Evolutionary conservation across 2,329 filamentous ascomycete genomes (phyloP).

Genomic region (Neoascochyta sp.): DNA sequence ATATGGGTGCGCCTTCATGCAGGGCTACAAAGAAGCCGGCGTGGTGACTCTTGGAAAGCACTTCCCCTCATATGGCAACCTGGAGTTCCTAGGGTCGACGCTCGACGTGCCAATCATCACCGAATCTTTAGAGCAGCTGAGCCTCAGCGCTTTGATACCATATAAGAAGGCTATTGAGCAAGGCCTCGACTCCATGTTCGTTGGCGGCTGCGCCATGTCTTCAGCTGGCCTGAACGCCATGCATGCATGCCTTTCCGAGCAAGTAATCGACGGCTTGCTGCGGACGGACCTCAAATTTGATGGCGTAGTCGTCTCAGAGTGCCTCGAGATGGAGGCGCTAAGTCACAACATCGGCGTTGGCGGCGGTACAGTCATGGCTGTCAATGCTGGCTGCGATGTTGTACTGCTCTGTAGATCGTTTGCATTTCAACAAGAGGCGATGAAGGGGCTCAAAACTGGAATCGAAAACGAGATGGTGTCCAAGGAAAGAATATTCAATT

Average conservation of each 20-base stretch:
- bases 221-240: slow-evolving; percentile 91
- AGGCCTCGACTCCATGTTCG: slow-evolving; percentile 90
- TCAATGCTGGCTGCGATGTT: slow-evolving; percentile 92
- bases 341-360: slow-evolving; percentile 96
- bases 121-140: slow-evolving; percentile 87
- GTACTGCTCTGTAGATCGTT: slow-evolving; percentile 85
- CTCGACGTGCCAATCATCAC: slow-evolving; percentile 93
- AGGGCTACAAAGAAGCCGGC: slow-evolving; percentile 87
- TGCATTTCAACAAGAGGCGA: slow-evolving; percentile 83
- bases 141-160: slow-evolving; percentile 83
- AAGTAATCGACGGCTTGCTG: slow-evolving; percentile 85
- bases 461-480: slow-evolving; percentile 88
- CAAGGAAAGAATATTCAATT: slow-evolving; percentile 73
- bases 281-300: slow-evolving; percentile 86
- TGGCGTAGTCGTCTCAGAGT: slow-evolving; percentile 92
- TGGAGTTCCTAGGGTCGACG: slow-evolving; percentile 88
- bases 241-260: slow-evolving; percentile 88
- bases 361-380: slow-evolving; percentile 94
- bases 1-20: slow-evolving; percentile 86
- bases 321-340: slow-evolving; percentile 92
- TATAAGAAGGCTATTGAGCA: slow-evolving; percentile 86
- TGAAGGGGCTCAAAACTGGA: slow-evolving; percentile 82
- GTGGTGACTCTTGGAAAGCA: slow-evolving; percentile 90
- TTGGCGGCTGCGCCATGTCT: slow-evolving; percentile 88
- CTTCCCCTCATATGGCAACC: slow-evolving; percentile 91